These are phyloP conservation scores for Penicillium brasilianum DNA, from an alignment of 2,329 filamentous ascomycete genomes.

Conservation along the genomic window DNA sequence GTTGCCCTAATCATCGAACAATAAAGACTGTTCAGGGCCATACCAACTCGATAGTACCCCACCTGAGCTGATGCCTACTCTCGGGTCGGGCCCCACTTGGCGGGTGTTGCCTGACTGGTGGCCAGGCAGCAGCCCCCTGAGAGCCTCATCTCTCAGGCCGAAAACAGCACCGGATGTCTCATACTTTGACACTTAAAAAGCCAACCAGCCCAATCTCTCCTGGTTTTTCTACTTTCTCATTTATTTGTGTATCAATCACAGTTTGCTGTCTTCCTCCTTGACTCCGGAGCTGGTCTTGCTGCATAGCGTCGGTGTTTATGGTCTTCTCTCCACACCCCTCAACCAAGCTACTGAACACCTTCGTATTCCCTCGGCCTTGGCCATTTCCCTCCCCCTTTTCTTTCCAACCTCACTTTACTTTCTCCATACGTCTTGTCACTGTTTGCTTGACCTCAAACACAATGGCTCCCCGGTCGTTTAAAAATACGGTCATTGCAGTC, in stretches of 20 bases:
- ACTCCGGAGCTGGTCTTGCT: background rate
- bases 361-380: background rate
- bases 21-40: too few relatives aligned
- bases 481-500: constrained; percentile 55
- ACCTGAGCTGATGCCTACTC: constrained; percentile 1
- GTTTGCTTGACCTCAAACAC: background rate
- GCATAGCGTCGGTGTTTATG: background rate
- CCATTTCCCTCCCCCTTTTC: background rate
- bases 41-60: background rate
- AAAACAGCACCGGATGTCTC: background rate
- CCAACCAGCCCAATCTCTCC: background rate
- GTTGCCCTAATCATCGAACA: too few relatives aligned
- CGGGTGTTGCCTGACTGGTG: constrained; percentile 17
- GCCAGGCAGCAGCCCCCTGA: constrained; percentile 20
- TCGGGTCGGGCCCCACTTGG: constrained; percentile 12
- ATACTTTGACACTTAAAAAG: constrained; percentile 6
- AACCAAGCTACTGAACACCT: background rate
- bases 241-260: background rate
- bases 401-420: background rate
- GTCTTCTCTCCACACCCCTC: background rate
- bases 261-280: background rate
- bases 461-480: constrained; percentile 38
- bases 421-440: background rate
- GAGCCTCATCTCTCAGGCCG: constrained; percentile 14
- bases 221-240: background rate